Evolutionary conservation across 2,329 filamentous ascomycete genomes (phyloP), one percentile per base, ranked within the genome.

Genomic region (Purpureocillium lavendulum): DNA sequence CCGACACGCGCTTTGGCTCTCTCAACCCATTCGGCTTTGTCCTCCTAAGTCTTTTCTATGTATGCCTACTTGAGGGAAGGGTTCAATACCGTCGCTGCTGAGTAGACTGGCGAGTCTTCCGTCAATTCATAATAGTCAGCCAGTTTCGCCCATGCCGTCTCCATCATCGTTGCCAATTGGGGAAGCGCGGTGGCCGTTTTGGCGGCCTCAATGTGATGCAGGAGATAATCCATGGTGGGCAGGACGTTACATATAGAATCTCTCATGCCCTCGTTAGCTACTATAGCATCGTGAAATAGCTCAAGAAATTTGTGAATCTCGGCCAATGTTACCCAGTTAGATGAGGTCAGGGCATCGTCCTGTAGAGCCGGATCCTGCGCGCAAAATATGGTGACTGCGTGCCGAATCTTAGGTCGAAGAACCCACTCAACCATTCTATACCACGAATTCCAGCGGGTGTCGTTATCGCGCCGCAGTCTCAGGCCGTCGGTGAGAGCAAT

Each of bases 81-180:
- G n/a, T n/a, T n/a, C n/a, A n/a, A n/a, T n/a, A n/a, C n/a, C n/a
- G n/a, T n/a, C n/a, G n/a, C n/a, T n/a, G n/a, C n/a, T n/a, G n/a
- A n/a, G n/a, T n/a, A n/a, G n/a, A n/a, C n/a, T n/a, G n/a, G n/a
- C n/a, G n/a, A n/a, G n/a, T n/a, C n/a, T n/a, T n/a, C n/a, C n/a
- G n/a, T n/a, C n/a, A n/a, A n/a, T n/a, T n/a, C n/a, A n/a, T n/a
- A n/a, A n/a, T n/a, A n/a, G n/a, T n/a, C 32, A 7, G 40, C 36
- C 8, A 42, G 26, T 35, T 42, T 42, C n/a, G 40, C 33, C 40
- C 40, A 42, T 14, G 36, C 36, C 4, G 40, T 36, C 33, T 42
- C 40, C 33, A 39, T 42, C 33, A 42, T 39, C 3, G 40, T 39
- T 13, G 40, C 36, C 7, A 43, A 26, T 24, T 40, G 41, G 12